Evolutionary conservation across 305 asterid genomes (phyloP).

Genomic region (Rubia balearica): DNA sequence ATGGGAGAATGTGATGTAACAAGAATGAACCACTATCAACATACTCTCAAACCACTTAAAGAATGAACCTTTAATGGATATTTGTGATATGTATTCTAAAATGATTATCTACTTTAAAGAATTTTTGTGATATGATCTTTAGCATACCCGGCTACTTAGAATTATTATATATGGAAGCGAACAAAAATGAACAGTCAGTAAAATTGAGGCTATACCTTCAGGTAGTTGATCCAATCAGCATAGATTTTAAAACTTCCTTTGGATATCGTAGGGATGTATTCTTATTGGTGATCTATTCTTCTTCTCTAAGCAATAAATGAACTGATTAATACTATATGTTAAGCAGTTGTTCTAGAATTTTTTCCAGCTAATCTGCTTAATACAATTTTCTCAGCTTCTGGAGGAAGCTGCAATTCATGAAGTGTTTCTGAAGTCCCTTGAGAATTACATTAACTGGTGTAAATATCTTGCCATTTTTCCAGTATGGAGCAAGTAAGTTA

Average conservation of each 20-base stretch:
- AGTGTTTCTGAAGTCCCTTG: conserved; percentile 84
- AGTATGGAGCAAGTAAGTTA: conserved; percentile 90
- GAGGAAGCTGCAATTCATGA: conserved; percentile 92
- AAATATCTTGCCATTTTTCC: conserved; percentile 71
- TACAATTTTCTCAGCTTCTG: conserved; percentile 52
- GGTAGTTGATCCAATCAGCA: neutral
- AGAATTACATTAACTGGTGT: conserved; percentile 96
- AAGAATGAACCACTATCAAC: neutral
- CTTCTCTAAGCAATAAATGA: neutral
- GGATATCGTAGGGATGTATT: neutral
- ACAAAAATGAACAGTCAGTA: no score
- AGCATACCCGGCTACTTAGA: neutral
- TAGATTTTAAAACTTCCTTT: neutral
- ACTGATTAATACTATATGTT: neutral
- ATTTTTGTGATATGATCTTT: neutral
- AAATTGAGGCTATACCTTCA: neutral
- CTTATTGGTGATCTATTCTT: neutral
- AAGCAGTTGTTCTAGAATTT: neutral
- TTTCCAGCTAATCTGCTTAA: conserved; percentile 5
- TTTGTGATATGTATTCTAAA: neutral
- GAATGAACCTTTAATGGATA: neutral
- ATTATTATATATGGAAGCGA: no score
- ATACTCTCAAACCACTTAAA: neutral
- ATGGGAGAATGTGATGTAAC: neutral
- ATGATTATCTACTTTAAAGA: neutral